Evolutionary conservation across 257 asterid species (phyloP).

Genomic region (Vinca minor): DNA sequence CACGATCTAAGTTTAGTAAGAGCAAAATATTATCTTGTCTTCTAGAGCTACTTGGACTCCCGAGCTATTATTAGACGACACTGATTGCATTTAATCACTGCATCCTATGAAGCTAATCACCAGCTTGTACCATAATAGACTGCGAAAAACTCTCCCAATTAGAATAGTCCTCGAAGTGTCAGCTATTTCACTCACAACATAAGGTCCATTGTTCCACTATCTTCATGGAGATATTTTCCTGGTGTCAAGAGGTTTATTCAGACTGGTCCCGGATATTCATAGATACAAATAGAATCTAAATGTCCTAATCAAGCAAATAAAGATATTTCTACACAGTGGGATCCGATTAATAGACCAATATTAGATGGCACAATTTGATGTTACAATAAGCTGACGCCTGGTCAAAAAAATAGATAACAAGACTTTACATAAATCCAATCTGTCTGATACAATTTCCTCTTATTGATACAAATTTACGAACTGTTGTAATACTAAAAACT

Average conservation of each 20-base stretch:
- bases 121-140: background rate
- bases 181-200: slow-evolving; percentile 3
- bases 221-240: background rate
- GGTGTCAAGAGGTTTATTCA: background rate
- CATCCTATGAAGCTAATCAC: background rate
- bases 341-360: background rate
- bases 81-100: slow-evolving; percentile 1
- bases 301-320: no score
- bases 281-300: background rate
- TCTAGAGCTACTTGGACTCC: background rate
- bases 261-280: background rate
- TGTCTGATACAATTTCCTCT: background rate
- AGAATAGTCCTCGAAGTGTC: background rate
- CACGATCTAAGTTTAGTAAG: background rate
- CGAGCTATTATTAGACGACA: background rate
- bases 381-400: background rate
- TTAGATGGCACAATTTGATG: background rate
- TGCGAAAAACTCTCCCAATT: background rate
- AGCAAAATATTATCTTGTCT: slow-evolving; percentile 1
- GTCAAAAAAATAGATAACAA: background rate
- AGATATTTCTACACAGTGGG: background rate
- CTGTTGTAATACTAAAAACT: background rate
- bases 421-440: background rate
- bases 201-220: background rate
- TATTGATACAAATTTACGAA: background rate